Conservation (phyloP, 768 basidiomycete genomes). For the Calocybe indica region DNA sequence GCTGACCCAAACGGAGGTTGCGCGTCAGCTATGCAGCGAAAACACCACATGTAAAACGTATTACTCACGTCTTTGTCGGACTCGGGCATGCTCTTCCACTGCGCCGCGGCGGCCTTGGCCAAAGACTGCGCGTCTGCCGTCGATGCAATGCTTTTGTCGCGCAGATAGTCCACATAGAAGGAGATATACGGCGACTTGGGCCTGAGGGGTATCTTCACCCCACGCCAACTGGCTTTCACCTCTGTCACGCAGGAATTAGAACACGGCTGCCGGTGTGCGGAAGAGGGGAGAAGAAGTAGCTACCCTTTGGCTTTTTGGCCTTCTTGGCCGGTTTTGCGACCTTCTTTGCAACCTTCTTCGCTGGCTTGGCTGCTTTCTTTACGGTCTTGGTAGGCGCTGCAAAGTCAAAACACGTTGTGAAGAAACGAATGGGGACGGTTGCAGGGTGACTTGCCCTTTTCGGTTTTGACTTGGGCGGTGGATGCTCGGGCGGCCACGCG, state of each 20-base stretch:
- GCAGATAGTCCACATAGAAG: conserved; percentile 22
- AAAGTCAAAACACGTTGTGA: neutral
- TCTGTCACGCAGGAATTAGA: too few relatives aligned
- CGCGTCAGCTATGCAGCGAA: too few relatives aligned
- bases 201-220: too few relatives aligned
- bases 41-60: neutral
- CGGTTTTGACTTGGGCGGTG: too few relatives aligned
- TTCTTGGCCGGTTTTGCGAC: too few relatives aligned
- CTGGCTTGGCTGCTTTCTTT: conserved; percentile 1
- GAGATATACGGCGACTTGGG: conserved; percentile 1
- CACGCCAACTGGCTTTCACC: too few relatives aligned
- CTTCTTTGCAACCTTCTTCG: conserved; percentile 7
- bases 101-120: conserved; percentile 12
- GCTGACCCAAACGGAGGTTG: too few relatives aligned
- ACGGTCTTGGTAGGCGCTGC: neutral
- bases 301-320: too few relatives aligned
- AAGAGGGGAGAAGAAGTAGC: too few relatives aligned
- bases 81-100: conserved; percentile 23
- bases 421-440: conserved; percentile 2
- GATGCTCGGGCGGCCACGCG: too few relatives aligned
- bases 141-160: conserved; percentile 19
- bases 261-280: too few relatives aligned
- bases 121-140: conserved; percentile 11
- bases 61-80: conserved; percentile 24
- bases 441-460: too few relatives aligned